Evolutionary conservation across 352 stramenopile genomes (phyloP), one percentile per base, ranked within the genome.

Genomic region (Pythium guiyangense): DNA sequence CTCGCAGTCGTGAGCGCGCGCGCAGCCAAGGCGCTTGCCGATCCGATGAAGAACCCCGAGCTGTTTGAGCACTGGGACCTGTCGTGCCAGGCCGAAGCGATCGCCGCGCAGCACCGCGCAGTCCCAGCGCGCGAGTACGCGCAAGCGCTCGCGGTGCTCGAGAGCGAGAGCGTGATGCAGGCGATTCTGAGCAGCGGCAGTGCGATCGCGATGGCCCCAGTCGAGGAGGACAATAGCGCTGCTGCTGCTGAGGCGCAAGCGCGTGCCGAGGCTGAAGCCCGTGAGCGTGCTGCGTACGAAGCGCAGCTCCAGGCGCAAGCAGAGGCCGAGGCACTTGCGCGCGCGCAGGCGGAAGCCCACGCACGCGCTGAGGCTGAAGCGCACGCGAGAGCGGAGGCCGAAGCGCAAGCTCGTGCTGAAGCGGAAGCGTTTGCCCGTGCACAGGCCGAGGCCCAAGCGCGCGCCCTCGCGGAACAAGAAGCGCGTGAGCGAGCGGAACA

Each of bases 11-110:
- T 94, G n/a, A 92, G 85, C 63, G 75, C 84, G 20, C 90, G 94
- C 49, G 97, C 97, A 20, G 95, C 97, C 5, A 95, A 98, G 59
- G 92, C 96, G 40, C 71, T 99, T 18, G 96, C 96, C 6, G 85
- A 98, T 57, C 97, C 97, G 6, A 66, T 67, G 4, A 77, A 86
- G 31, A 96, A 99, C 66, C 73, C 84, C 1, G 94, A 98, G 12
- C 64, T 98, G 46, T 99, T 99, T 67, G 86, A 97, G 56, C 97
- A 99, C 70, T 70, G 98, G 25, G 79, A 97, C 40, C 74, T 95
- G 57, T 97, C 96, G 10, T 67, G 98, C 43, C 79, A 98, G 73
- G 96, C 98, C 3, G 97, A 99, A 70, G 66, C 90, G 54, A 88
- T 97, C 49, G 34, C 12, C 1, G 34, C 72, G 71, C 12, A 73